phyloP scores from a whole-genome alignment of 805 yeast genomes.

The Suhomyces sp. region DNA sequence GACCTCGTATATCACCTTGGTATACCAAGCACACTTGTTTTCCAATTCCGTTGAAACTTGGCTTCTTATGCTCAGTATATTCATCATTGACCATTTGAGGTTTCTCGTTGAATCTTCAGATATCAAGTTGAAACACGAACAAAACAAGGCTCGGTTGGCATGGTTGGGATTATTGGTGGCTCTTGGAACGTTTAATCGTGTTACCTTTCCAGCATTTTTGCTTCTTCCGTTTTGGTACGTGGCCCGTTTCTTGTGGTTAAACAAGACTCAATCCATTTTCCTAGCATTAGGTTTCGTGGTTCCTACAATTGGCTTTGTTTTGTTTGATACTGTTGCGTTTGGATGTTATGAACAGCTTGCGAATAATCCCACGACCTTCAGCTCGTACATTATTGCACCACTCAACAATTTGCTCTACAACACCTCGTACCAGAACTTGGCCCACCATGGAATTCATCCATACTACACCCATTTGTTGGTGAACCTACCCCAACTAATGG shows the following conservation, averaged over 20 bases:
- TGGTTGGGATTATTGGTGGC: constrained; percentile 50
- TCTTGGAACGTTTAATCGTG: constrained; percentile 78
- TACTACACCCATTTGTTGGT: constrained; percentile 68
- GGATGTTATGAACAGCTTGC: constrained; percentile 4
- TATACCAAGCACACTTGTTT: constrained; percentile 81
- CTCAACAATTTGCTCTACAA: constrained; percentile 76
- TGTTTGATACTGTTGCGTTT: constrained; percentile 54
- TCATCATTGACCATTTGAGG: constrained; percentile 46
- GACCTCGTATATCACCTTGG: constrained; percentile 68
- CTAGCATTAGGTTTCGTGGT: constrained; percentile 27
- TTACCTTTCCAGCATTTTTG: constrained; percentile 78
- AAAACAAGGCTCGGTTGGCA: constrained; percentile 9
- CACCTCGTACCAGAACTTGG: constrained; percentile 52
- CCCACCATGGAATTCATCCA: constrained; percentile 81
- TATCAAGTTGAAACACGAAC: neutral
- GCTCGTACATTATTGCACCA: constrained; percentile 60
- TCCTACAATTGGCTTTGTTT: constrained; percentile 37
- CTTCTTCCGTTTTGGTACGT: constrained; percentile 56
- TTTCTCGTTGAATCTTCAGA: constrained; percentile 6
- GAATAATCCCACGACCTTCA: constrained; percentile 10
- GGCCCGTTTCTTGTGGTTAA: constrained; percentile 37
- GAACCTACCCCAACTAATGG: constrained; percentile 77
- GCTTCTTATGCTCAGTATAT: constrained; percentile 49
- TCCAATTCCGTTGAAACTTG: constrained; percentile 82
- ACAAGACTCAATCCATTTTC: constrained; percentile 31